Base-by-base conservation (phyloP, 768 basidiomycete genomes). In the Naganishia antarctica region DNA sequence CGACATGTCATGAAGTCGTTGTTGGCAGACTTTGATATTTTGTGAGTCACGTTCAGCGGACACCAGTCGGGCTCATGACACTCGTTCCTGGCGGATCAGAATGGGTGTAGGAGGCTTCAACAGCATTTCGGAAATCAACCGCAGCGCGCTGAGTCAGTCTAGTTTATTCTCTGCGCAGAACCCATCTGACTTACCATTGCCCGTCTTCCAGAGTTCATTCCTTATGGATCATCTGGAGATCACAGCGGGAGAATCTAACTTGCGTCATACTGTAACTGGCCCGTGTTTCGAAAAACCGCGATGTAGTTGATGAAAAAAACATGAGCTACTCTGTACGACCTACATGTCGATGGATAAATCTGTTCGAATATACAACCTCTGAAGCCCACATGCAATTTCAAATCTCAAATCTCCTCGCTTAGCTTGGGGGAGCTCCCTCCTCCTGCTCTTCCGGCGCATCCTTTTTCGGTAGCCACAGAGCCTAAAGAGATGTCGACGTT, bases 1-100 rank as follows among this genome's bases (percentile, higher is more conserved):
- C 85, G 89, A 70, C 85, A 88, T 68, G 86, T 90, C 13, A 76
- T 91, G 65, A 82, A 79, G 61, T 82, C 84, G 61, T 84, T 84
- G 2, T 77, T 90, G 31, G 84, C 87, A 21, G 67, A 71, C 53
- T 65, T 69, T 44, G 69, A 73, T 45, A 53, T 63, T 12, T 23
- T 57, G 47, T 62, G 6, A 23, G 61, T 62, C 28, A 2, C 12
- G 13, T 25, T n/a, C n/a, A n/a, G n/a, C n/a, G n/a, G 13, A 11
- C 32, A 18, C 25, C 29, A 15, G 13, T 62, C 16, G 45, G n/a
- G 1, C 16, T 16, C 18, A 7, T 3, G 3, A 3, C 12, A 44
- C 26, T 44, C 6, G 4, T 45, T n/a, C 23, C 23, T 18, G 4
- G 28, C 13, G 15, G 26, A 4, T n/a, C 29, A 60, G 59, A 31